Evolutionary conservation across 345 rosid species (phyloP).

Genomic region (Bruguiera gymnorhiza): DNA sequence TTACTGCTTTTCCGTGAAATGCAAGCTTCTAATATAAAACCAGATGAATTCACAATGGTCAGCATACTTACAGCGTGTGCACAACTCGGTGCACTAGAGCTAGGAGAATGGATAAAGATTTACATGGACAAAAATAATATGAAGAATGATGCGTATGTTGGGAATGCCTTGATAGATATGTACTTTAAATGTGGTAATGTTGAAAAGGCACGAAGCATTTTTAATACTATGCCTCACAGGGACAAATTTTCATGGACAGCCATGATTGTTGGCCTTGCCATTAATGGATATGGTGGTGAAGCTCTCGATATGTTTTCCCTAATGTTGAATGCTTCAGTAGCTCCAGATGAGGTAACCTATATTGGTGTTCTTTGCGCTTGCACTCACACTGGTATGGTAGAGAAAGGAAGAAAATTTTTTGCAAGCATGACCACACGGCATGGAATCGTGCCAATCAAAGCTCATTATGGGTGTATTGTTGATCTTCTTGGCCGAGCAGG

Average conservation of each 20-base stretch:
- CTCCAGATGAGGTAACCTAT: constrained; percentile 21
- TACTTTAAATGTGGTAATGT: constrained; percentile 26
- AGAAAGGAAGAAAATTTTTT: constrained; percentile 19
- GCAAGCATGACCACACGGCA: constrained; percentile 15
- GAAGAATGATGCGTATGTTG: constrained; percentile 16
- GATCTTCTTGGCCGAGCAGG: constrained; percentile 29
- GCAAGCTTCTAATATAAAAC: constrained; percentile 15
- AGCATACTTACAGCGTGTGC: constrained; percentile 25
- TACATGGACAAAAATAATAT: constrained; percentile 24
- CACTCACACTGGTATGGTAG: constrained; percentile 25
- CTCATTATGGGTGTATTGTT: constrained; percentile 27
- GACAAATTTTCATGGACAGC: constrained; percentile 25
- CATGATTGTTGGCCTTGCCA: constrained; percentile 23
- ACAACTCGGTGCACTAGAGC: constrained; percentile 28
- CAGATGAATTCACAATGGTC: constrained; percentile 26
- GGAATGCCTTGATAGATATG: constrained; percentile 26
- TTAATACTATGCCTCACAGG: constrained; percentile 1
- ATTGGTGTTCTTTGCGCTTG: constrained; percentile 25
- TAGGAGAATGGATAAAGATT: constrained; percentile 25
- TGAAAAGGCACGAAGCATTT: constrained; percentile 12
- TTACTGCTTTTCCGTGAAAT: constrained; percentile 21
- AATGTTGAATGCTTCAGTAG: constrained; percentile 22
- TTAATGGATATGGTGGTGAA: constrained; percentile 23
- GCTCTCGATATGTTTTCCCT: constrained; percentile 25
- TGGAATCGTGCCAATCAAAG: constrained; percentile 19